Base-by-base conservation (phyloP, 78 protist species). In the Neovahlkampfia damariscottae region DNA sequence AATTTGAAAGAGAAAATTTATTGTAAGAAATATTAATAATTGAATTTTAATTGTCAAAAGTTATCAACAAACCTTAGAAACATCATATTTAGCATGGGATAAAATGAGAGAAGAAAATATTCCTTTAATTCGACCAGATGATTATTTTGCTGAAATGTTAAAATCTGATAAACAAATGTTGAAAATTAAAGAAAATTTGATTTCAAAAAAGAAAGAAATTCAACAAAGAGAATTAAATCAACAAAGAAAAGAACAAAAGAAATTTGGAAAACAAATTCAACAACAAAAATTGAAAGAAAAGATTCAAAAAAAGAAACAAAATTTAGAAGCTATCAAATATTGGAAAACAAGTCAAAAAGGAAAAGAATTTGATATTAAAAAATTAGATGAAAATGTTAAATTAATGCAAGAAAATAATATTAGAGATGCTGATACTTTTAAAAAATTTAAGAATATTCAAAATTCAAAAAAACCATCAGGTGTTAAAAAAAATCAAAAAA, bases 61-160 rank as follows among this genome's bases (percentile, higher is more conserved):
- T 19, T 50, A 50, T 19, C 34, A 50, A 50, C 62, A 50, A 50
- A 19, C 62, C 19, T 50, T 50, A 50, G 19, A n/a, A 19, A 50
- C 62, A 19, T 19, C 62, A 19, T n/a, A 50, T 19, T 19, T n/a
- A 19, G 62, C 62, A 50, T 50, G 62, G 19, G 34, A 50, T 19
- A 50, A 19, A 50, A n/a, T 50, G 19, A 50, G 19, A 50, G 62
- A 50, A 19, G 19, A n/a, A 19, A 28, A 28, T 31, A 19, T 69
- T 19, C 72, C 72, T n/a, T 31, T 28, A 28, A 19, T 41, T 31
- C n/a, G 84, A 50, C 84, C 84, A 31, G 82, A 35, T 81, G 84
- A 81, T 59, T 81, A 81, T 66, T 81, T 34, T 81, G 84, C 84
- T 37, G 84, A 81, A 59, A 81, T 81, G 84, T 9, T 81, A 31